Evolutionary conservation across 306 rosid species (phyloP), one percentile per base, ranked within the genome.

Genomic region (Lathyrus aphaca): DNA sequence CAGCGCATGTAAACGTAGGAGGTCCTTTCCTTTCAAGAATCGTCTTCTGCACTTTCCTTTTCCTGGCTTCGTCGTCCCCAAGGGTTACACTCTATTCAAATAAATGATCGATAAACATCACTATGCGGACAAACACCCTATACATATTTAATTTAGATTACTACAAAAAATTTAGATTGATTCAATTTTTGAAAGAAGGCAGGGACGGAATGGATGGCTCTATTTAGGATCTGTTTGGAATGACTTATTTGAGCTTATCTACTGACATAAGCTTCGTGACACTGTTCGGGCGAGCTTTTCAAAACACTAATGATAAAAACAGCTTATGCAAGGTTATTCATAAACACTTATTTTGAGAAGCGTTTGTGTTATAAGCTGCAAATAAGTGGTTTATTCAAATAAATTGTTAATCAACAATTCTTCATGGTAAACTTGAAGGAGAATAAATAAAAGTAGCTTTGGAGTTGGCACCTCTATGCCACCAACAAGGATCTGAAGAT

Each of bases 11-110:
- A 87, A 95, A 91, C 56, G 99, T 91, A 60, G 99, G 82, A 48
- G 97, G 86, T 29, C 97, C 97, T 84, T 87, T 86, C 81, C 99
- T 86, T 81, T 95, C 99, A 79, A 95, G 97, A 82, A 95, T 91
- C 83, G 99, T 91, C 88, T 95, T 95, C 85, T 91, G 99, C 57
- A 91, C 97, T 87, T 91, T 95, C 81, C 99, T 84, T 79, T 78
- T 89, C 79, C 84, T 86, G 53, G 99, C 99, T 89, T 95, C 99
- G 77, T 95, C 99, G 55, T 95, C 99, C 39, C 99, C 99, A 9
- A 95, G 99, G 6, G 97, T 95, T 58, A 95, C 99, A 75, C 99
- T 95, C 99, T 95, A 82, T 81, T 79, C 55, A 81, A 66, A 83
- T 48, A 50, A 75, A 74, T 18, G 71, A 73, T 40, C 42, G 68